These are phyloP conservation scores for Tulasnella sp. DNA, from an alignment of 768 basidiomycete genomes.

Conservation along the genomic window DNA sequence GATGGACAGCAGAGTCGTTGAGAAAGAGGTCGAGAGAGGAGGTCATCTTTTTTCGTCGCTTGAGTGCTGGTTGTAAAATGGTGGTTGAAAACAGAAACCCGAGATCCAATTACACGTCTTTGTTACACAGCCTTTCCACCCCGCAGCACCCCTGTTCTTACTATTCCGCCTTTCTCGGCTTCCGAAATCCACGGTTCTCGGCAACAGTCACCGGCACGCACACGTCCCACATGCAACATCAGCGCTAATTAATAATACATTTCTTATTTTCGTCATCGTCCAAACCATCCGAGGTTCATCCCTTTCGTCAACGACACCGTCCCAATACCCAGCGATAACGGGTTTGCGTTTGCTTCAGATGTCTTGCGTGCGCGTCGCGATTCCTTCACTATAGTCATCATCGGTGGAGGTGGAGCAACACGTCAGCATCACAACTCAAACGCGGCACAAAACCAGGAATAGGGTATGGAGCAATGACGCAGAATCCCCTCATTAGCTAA, in stretches of 20 bases:
- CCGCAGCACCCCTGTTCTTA: too few species aligned
- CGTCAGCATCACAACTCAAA: too few species aligned
- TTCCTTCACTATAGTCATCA: constrained; percentile 41
- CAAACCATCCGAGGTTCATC: constrained; percentile 4
- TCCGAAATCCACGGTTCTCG: too few species aligned
- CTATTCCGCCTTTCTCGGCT: too few species aligned
- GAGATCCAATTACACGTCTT: not conserved
- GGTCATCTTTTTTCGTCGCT: not conserved
- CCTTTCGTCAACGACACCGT: constrained; percentile 2
- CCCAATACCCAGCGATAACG: constrained; percentile 49
- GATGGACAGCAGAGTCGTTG: not conserved
- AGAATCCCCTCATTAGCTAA: too few species aligned
- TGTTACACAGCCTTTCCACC: too few species aligned
- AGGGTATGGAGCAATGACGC: too few species aligned
- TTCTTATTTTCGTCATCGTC: not conserved
- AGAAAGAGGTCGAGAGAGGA: constrained; percentile 13
- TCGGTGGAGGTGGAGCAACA: constrained; percentile 11
- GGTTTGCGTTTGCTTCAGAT: constrained; percentile 70
- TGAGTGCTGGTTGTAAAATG: not conserved
- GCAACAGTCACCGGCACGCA: not conserved
- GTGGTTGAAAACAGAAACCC: not conserved
- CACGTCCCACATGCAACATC: not conserved
- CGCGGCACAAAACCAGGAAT: too few species aligned
- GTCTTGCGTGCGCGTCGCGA: constrained; percentile 61
- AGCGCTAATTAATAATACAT: not conserved